These are phyloP conservation scores for Galerina marginata DNA, from an alignment of 768 basidiomycete genomes.

Conservation along the genomic window DNA sequence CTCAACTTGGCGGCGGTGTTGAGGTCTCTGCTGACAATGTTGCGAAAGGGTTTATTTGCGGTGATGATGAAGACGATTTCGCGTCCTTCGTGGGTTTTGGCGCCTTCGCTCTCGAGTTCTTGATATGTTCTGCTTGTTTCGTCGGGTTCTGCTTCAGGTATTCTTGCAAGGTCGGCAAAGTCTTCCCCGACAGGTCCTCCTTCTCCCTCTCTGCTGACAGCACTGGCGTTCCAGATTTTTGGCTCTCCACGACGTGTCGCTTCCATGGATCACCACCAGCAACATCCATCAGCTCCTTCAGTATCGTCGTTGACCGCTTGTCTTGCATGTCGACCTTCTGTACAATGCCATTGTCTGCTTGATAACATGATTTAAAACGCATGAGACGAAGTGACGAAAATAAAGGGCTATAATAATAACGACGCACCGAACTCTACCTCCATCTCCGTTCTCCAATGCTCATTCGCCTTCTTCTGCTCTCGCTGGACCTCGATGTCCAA, in stretches of 20 bases:
- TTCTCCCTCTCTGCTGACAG: slow-evolving; percentile 39
- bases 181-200: slow-evolving; percentile 2
- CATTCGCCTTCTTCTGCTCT: slow-evolving; percentile 55
- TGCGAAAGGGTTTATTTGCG: not conserved
- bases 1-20: slow-evolving; percentile 29
- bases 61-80: not conserved
- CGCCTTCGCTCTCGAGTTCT: slow-evolving; percentile 8
- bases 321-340: slow-evolving; percentile 59
- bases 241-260: slow-evolving; percentile 54
- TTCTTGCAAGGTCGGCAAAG: slow-evolving; percentile 22
- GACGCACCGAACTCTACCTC: slow-evolving; percentile 68
- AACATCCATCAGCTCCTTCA: slow-evolving; percentile 71
- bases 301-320: slow-evolving; percentile 73
- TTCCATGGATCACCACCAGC: slow-evolving; percentile 68
- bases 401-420: not conserved
- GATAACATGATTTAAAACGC: not conserved
- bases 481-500: slow-evolving; percentile 65
- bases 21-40: not conserved
- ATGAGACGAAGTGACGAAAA: not conserved
- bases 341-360: slow-evolving; percentile 54
- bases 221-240: slow-evolving; percentile 52
- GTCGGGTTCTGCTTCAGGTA: slow-evolving; percentile 22
- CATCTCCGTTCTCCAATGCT: slow-evolving; percentile 66
- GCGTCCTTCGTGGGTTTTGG: not conserved
- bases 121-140: slow-evolving; percentile 10